These are phyloP conservation scores for Colletotrichum phormii DNA, from an alignment of 2,329 filamentous ascomycete species.

Conservation along the genomic window DNA sequence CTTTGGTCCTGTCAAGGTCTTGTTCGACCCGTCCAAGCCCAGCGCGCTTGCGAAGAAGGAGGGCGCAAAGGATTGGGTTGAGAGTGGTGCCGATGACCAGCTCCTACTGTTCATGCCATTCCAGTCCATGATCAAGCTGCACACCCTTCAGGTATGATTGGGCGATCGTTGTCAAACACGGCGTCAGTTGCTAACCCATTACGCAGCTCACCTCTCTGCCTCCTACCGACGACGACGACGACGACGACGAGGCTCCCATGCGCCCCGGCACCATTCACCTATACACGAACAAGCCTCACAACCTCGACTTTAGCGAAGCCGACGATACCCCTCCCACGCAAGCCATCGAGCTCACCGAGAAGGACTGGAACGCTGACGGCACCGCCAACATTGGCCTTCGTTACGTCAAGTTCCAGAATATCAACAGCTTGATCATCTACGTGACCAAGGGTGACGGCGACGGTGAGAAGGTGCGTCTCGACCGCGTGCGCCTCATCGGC, in stretches of 20 bases:
- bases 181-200: conserved; percentile 17
- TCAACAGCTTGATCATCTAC: conserved; percentile 87
- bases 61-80: conserved; percentile 81
- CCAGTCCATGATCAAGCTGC: conserved; percentile 87
- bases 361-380: conserved; percentile 85
- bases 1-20: conserved; percentile 75
- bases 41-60: conserved; percentile 70
- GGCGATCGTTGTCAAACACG: too few species aligned
- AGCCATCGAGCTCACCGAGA: conserved; percentile 76
- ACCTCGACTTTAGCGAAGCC: conserved; percentile 94
- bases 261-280: conserved; percentile 86
- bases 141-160: conserved; percentile 74
- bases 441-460: conserved; percentile 87
- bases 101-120: conserved; percentile 94
- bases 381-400: conserved; percentile 80
- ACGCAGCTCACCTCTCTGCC: conserved; percentile 86
- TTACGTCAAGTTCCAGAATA: conserved; percentile 98
- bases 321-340: conserved; percentile 88
- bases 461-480: conserved; percentile 86
- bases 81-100: conserved; percentile 98
- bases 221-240: conserved; percentile 66
- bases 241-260: conserved; percentile 81
- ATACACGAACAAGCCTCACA: conserved; percentile 89
- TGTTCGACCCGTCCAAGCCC: conserved; percentile 80
- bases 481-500: conserved; percentile 83